phyloP scores from a whole-genome alignment of 2,329 filamentous ascomycete species.

The Colletotrichum gloeosporioides region DNA sequence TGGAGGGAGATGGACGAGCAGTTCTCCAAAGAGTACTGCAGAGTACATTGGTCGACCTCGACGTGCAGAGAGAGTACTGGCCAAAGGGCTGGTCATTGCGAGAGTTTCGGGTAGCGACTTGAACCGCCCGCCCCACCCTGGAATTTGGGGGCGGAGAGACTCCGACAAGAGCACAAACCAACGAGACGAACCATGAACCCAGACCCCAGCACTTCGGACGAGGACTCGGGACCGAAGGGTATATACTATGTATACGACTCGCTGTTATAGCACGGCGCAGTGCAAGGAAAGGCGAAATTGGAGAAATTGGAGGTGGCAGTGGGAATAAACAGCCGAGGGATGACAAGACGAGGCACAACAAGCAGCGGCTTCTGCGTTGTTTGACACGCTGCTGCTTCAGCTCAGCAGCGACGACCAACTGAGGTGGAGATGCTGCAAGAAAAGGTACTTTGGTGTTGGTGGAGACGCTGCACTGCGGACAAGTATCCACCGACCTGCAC shows the following conservation, averaged over 20 bases:
- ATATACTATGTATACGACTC: not conserved
- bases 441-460: not conserved
- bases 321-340: not conserved
- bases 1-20: not conserved
- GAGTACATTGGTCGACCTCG: not conserved
- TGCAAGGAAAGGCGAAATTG: not conserved
- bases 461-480: not conserved
- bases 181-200: not conserved
- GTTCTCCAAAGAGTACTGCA: not conserved
- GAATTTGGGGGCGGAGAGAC: conserved; percentile 12
- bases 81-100: conserved; percentile 4
- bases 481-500: not conserved
- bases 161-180: conserved; percentile 1
- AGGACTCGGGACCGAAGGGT: conserved; percentile 9
- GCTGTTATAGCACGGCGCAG: not conserved
- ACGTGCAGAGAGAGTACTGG: not conserved
- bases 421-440: not conserved
- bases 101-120: conserved; percentile 20
- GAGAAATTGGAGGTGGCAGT: not conserved
- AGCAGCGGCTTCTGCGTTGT: not conserved
- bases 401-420: not conserved
- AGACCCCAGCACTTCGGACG: conserved; percentile 2
- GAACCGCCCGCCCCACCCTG: conserved; percentile 1
- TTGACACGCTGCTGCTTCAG: not conserved
- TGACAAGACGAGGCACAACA: not conserved